These are phyloP conservation scores for Suillus decipiens DNA, from an alignment of 768 basidiomycete species.

Conservation along the genomic window DNA sequence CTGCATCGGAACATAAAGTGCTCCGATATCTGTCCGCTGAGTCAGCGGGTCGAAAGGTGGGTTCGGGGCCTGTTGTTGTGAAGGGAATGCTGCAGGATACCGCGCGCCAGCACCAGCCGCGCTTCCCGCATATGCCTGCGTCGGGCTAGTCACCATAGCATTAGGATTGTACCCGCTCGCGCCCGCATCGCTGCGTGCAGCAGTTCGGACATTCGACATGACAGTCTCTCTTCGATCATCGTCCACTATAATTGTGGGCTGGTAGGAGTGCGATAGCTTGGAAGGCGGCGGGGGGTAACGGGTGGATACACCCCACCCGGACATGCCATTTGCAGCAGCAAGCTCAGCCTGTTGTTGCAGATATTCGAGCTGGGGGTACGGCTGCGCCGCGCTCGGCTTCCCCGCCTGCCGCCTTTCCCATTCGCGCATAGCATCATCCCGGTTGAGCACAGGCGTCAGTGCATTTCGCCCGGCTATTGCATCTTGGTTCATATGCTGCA, in stretches of 20 bases:
- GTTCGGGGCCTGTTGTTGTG: constrained; percentile 41
- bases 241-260: constrained; percentile 57
- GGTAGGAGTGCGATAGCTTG: constrained; percentile 34
- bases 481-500: constrained; percentile 89
- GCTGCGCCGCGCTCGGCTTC: constrained; percentile 67
- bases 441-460: constrained; percentile 89
- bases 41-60: constrained; percentile 63
- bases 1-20: constrained; percentile 80
- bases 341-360: constrained; percentile 93
- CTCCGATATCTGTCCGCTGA: constrained; percentile 62
- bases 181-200: constrained; percentile 52
- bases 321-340: constrained; percentile 61
- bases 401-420: constrained; percentile 91
- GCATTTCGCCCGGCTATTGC: constrained; percentile 77
- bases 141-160: constrained; percentile 70
- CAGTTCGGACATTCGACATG: constrained; percentile 74
- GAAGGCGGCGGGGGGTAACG: constrained; percentile 48
- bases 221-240: constrained; percentile 78
- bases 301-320: constrained; percentile 49
- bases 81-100: constrained; percentile 56
- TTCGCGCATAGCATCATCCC: constrained; percentile 93
- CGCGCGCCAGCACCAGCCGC: constrained; percentile 53
- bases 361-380: constrained; percentile 88
- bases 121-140: constrained; percentile 66
- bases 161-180: constrained; percentile 45